Evolutionary conservation across 805 yeast genomes (phyloP), one percentile per base, ranked within the genome.

Genomic region (Candida michaelii): DNA sequence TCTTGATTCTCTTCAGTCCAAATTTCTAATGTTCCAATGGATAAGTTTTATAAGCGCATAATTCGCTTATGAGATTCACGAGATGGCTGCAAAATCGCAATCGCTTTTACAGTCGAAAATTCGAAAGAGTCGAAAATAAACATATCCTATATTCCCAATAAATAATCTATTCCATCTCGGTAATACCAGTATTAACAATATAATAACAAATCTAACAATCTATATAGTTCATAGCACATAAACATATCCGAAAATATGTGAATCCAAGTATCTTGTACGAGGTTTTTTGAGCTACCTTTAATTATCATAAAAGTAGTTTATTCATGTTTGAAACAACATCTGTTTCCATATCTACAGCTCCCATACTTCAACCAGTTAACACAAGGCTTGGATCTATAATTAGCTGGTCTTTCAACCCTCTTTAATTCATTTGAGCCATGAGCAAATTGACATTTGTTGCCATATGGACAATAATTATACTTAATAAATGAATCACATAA

Each of bases 351-450:
- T 30, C 95, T 79, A 60, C 97, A 89, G 35, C 77, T 68, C 11
- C 97, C 97, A 34, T 74, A 76, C 56, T 82, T 83, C 16, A 80
- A 58, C 96, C 96, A 89, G 61, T 89, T 89, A 48, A 82, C 84
- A 69, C 97, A 89, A 12, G 90, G 85, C 66, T 89, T 89, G 11
- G 96, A 86, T 59, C 95, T 80, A 85, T 91, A 89, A 58, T 89
- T 89, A 42, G 82, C 79, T 9, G 89, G 83, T 46, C 91, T 74
- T 46, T 80, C 83, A 34, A 88, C 82, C 10, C 63, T 52, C 61
- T 87, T 87, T 53, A 89, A 69, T 62, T 89, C 97, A 42, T 75
- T 66, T 30, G 77, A 72, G 14, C 97, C 97, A 58, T 89, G 97
- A 5, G 97, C 97, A 73, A 89, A 89, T 66, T 89, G 97, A 62